phyloP scores from a whole-genome alignment of 169 alveolate species.

The Eimeria maxima region DNA sequence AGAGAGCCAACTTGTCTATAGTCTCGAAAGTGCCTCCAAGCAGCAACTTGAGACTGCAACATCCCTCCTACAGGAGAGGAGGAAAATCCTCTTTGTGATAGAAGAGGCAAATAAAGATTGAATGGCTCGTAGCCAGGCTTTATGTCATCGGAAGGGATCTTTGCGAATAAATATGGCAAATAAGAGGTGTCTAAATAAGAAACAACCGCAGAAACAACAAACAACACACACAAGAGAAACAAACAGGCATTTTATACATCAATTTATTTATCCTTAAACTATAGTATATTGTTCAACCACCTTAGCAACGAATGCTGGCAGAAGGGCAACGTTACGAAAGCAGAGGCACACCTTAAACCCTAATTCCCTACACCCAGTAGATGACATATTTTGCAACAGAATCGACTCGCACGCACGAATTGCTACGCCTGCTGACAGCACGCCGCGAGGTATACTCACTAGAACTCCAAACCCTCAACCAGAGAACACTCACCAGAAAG shows the following conservation, averaged over 20 bases:
- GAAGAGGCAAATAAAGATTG: constrained; percentile 13
- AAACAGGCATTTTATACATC: no score
- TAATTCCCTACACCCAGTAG: not conserved
- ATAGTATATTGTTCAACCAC: no score
- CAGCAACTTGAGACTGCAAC: constrained; percentile 39
- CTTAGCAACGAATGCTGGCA: no score
- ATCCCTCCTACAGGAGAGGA: constrained; percentile 38
- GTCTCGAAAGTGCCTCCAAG: constrained; percentile 71
- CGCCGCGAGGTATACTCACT: no score
- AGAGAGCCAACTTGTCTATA: constrained; percentile 72
- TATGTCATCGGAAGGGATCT: constrained; percentile 63
- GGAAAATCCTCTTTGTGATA: not conserved
- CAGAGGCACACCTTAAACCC: not conserved
- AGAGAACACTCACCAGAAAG: not conserved
- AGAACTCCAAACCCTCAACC: not conserved
- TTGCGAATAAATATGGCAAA: constrained; percentile 60
- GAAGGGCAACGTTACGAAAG: no score
- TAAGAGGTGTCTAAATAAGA: constrained; percentile 44
- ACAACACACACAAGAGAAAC: no score
- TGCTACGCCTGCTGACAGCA: no score
- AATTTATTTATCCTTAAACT: no score
- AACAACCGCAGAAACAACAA: not conserved
- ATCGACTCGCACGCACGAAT: no score
- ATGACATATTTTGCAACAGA: no score
- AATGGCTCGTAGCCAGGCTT: constrained; percentile 80